A percentile compares a stretch with the other conserved stretches of the same genome.
Conservation (phyloP, 2,329 filamentous ascomycete species). For the Botrytis tulipae region DNA sequence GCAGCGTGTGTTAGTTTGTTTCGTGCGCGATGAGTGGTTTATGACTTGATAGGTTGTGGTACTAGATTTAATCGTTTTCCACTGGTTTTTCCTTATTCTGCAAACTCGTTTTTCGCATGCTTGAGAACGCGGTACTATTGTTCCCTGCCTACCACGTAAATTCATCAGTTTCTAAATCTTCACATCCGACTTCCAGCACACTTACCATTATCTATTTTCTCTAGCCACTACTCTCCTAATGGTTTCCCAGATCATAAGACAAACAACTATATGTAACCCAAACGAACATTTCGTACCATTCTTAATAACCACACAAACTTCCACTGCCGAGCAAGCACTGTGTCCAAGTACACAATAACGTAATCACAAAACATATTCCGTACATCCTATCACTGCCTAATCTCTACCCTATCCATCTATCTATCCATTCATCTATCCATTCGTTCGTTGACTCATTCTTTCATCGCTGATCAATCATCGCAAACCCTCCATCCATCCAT, state of each 20-base stretch:
- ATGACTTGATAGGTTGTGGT: neutral
- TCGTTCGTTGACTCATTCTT: neutral
- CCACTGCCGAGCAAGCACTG: neutral
- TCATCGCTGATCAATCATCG: neutral
- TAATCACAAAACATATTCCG: neutral
- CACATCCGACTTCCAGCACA: neutral
- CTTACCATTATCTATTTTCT: accelerated
- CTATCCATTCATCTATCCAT: neutral
- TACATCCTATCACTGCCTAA: neutral
- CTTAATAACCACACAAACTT: neutral
- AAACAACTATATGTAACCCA: neutral
- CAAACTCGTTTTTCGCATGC: neutral
- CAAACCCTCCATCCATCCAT: neutral
- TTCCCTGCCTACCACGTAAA: neutral
- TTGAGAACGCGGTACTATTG: neutral
- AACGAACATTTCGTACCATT: neutral
- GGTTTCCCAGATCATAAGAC: neutral
- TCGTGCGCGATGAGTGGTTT: neutral
- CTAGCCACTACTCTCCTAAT: accelerated
- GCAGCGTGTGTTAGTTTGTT: neutral
- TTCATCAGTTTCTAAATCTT: neutral
- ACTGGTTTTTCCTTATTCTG: accelerated
- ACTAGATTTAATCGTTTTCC: neutral
- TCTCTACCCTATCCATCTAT: neutral
- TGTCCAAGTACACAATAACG: neutral